These are phyloP conservation scores for Aschersonia sp. DNA, from an alignment of 2,329 filamentous ascomycete species.

Conservation along the genomic window DNA sequence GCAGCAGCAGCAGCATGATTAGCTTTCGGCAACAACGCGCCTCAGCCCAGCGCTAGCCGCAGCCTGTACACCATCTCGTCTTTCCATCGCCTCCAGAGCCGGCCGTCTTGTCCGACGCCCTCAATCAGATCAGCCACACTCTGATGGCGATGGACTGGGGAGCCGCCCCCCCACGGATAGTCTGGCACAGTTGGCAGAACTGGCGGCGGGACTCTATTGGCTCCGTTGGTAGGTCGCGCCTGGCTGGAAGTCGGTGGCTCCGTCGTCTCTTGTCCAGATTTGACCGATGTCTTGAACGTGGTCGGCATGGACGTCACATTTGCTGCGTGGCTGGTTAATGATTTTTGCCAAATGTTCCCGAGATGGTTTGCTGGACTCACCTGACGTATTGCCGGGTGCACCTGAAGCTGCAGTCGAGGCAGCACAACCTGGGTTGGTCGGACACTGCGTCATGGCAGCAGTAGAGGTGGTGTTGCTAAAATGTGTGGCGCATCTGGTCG, in stretches of 20 bases:
- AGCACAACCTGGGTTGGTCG: background rate
- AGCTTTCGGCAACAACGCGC: background rate
- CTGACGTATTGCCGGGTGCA: background rate
- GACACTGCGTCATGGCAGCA: background rate
- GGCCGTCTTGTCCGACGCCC: conserved; percentile 7
- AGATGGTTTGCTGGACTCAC: background rate
- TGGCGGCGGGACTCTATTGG: conserved; percentile 3
- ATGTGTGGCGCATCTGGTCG: background rate
- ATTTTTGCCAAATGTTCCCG: background rate
- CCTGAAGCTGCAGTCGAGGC: background rate
- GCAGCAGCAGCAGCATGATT: background rate
- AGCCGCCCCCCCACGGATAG: conserved; percentile 21
- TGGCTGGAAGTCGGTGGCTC: background rate
- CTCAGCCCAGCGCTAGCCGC: background rate
- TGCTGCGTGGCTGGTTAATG: background rate
- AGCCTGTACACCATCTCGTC: background rate
- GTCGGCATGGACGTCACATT: background rate
- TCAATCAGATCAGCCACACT: conserved; percentile 12
- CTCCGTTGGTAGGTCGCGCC: conserved; percentile 8
- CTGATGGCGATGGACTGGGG: conserved; percentile 19
- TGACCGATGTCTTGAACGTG: conserved; percentile 6
- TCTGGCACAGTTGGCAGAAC: conserved; percentile 15
- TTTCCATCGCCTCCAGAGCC: conserved; percentile 2
- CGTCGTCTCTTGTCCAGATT: background rate
- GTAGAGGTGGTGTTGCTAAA: background rate